Evolutionary conservation across 495 filamentous ascomycete genomes (phyloP).

Genomic region (Podospora bellae-mahoneyi): DNA sequence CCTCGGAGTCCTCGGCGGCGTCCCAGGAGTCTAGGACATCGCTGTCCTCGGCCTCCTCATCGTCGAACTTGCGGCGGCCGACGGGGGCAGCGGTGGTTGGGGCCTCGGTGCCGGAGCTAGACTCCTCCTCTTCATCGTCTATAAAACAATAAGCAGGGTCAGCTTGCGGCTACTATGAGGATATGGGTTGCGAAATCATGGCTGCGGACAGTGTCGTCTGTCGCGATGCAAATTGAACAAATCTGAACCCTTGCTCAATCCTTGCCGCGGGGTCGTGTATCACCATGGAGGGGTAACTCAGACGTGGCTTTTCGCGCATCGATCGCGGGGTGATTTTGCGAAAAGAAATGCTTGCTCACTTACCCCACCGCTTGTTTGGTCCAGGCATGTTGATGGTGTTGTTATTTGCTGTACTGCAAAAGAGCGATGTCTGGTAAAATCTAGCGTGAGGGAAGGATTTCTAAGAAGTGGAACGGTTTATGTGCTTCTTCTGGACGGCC

Average conservation of each 20-base stretch:
- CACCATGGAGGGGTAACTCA: constrained; percentile 12
- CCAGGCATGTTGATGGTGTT: constrained; percentile 25
- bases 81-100: constrained; percentile 55
- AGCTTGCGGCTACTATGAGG: constrained; percentile 26
- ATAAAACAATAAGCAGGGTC: constrained; percentile 32
- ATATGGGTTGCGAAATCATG: background rate
- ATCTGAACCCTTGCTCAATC: background rate
- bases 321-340: constrained; percentile 21
- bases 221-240: background rate
- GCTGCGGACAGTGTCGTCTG: background rate
- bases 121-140: constrained; percentile 67
- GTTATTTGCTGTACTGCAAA: background rate
- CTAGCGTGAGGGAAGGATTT: background rate
- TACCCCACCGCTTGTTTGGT: constrained; percentile 37
- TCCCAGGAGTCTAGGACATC: constrained; percentile 98
- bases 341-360: constrained; percentile 25
- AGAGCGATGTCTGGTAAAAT: constrained; percentile 5
- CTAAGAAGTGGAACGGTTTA: background rate
- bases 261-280: constrained; percentile 1
- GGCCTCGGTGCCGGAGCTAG: constrained; percentile 56
- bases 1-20: constrained; percentile 93
- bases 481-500: background rate
- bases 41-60: constrained; percentile 81
- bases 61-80: constrained; percentile 69
- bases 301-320: constrained; percentile 14